Base-by-base conservation (phyloP, 305 asterid species). In the Fraxinus paxiana region DNA sequence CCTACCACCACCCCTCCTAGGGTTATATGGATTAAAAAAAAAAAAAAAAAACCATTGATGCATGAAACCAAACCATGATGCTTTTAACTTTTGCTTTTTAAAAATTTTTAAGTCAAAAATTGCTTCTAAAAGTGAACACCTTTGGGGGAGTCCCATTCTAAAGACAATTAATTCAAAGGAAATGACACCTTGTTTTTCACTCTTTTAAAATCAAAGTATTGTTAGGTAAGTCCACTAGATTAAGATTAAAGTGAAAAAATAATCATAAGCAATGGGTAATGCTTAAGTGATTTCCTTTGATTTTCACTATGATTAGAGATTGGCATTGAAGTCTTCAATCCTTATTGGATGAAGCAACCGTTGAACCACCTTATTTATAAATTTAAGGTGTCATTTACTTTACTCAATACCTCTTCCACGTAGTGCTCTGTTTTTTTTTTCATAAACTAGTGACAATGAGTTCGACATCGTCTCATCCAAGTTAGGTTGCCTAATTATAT, bases 191-290 rank as follows among this genome's bases (percentile, higher is more conserved):
- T 2, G 20, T 31, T 37, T 67, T 74, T 83, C 30, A 26, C 34
- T 46, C 56, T 24, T 28, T 46, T 37, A 28, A 73, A 54, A 51
- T 77, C 35, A 79, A 65, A 82, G 22, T 65, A 82, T 77, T 70
- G 90, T 76, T 86, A 69, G 85, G 87, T 82, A 79, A 46, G 2
- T 56, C 12, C 24, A 67, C 43, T 35, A 73, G 73, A 63, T 76
- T 85, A 18, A 9, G 12, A 75, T 24, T 20, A 78, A 79, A 73
- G 78, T n/a, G 12, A 35, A 35, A 74, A 73, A 74, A n/a, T 54
- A 37, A 46, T 65, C 59, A 81, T 75, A 81, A 79, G 81, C 80
- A 69, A 79, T 6, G 26, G 48, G 37, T 77, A 28, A 6, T 20
- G 69, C 30, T 59, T 7, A 1, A 59, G 30, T 59, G 26, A 59